Base-by-base conservation (phyloP, 2,329 filamentous ascomycete genomes). In the Tolypocladium tundrense region DNA sequence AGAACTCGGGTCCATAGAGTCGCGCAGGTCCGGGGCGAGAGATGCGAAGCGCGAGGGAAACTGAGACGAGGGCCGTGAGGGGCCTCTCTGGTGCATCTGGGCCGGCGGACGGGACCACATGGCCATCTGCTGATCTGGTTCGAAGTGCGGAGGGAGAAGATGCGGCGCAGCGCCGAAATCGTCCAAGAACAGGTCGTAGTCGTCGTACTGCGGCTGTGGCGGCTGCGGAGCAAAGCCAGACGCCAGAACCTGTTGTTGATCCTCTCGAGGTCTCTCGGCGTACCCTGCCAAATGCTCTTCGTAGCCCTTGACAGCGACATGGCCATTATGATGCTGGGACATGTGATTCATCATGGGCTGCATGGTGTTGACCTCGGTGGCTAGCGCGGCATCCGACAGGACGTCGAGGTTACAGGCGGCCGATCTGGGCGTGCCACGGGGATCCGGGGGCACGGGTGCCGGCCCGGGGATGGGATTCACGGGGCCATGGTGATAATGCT, bases 181-280 rank as follows among this genome's bases (percentile, higher is more conserved):
- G 65, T 85, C 82, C 56, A 85, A 69, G 59, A 85, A 84, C 14
- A 84, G 68, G 59, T 83, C 81, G 61, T 84, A 84, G 62, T 83
- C 80, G 58, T 84, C 80, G 60, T 81, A 80, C 1, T 77, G 68
- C 3, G 69, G 66, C 48, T 67, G 65, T 1, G 65, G 59, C 27
- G 67, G 65, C 39, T 67, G 69, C 9, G 69, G 65, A 7, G 64
- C 64, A 61, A 69, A 73, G 3, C 71, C 73, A 2, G 76, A 70
- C 4, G 74, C 66, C 56, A 81, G 68, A 7, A 73, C 68, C 2
- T 72, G 72, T 4, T 72, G 67, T 19, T 72, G 68, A 16, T 82
- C 77, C 24, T 79, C 78, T 40, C 79, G 73, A 27, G 71, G 70
- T 14, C 79, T 77, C 39, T 83, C 79, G 13, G 70, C 67, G 63